Conservation (phyloP, 1,284 basidiomycete genomes). For the Microstroma glucosiphilum region DNA sequence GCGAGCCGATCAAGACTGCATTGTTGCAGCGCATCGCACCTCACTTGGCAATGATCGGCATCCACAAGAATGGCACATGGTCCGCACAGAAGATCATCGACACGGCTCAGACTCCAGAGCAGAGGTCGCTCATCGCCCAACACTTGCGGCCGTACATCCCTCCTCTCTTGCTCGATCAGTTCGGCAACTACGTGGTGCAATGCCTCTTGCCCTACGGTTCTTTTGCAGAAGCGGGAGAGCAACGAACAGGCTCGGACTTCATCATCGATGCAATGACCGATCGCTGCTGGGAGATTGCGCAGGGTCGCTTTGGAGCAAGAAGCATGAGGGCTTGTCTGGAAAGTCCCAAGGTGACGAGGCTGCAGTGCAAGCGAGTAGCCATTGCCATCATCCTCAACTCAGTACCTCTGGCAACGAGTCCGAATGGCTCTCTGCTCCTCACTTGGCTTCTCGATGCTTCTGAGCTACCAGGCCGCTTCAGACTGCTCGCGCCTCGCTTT, state of each 20-base stretch:
- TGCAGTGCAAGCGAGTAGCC: slow-evolving; percentile 74
- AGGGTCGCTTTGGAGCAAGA: slow-evolving; percentile 91
- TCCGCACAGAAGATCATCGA: slow-evolving; percentile 95
- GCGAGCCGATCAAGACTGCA: slow-evolving; percentile 66
- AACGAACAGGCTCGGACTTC: slow-evolving; percentile 67
- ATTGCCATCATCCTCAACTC: slow-evolving; percentile 92
- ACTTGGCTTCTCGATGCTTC: slow-evolving; percentile 96
- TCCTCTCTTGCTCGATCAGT: slow-evolving; percentile 86
- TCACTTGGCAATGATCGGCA: slow-evolving; percentile 92
- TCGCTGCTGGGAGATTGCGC: slow-evolving; percentile 94
- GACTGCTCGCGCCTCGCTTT: slow-evolving; percentile 85
- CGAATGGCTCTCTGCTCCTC: slow-evolving; percentile 87
- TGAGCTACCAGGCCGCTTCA: slow-evolving; percentile 83
- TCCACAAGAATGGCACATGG: slow-evolving; percentile 99
- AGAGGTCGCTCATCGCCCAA: slow-evolving; percentile 73
- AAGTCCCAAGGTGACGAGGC: slow-evolving; percentile 72
- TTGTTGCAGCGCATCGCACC: slow-evolving; percentile 92
- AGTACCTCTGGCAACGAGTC: slow-evolving; percentile 92
- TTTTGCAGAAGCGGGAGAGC: neutral
- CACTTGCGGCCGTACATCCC: slow-evolving; percentile 86
- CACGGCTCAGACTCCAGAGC: slow-evolving; percentile 72
- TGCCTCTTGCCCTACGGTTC: slow-evolving; percentile 75
- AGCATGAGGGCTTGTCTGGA: slow-evolving; percentile 97
- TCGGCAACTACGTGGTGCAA: slow-evolving; percentile 96
- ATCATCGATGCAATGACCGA: slow-evolving; percentile 98